Conservation (phyloP, 192 early-diverging fungal species). For the Thamnidium elegans region DNA sequence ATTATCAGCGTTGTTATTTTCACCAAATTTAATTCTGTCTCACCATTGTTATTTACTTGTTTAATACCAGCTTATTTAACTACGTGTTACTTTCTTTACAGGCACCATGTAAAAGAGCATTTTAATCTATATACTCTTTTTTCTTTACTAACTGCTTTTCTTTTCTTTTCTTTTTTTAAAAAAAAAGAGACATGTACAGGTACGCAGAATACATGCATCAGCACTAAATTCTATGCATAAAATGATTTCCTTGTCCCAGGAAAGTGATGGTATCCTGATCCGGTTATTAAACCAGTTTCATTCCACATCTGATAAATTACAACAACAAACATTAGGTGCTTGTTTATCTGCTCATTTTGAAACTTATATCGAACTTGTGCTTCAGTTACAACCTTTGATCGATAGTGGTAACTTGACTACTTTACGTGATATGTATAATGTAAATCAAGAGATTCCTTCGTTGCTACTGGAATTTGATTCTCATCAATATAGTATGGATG, state of each 20-base stretch:
- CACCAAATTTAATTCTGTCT: conserved; percentile 25
- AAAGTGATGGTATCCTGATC: conserved; percentile 2
- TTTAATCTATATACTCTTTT: too few species aligned
- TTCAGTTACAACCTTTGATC: conserved; percentile 31
- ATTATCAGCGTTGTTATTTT: too few species aligned
- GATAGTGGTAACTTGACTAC: conserved; percentile 38
- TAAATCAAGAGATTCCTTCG: conserved; percentile 15
- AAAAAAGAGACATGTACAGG: conserved; percentile 6
- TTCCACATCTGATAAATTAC: too few species aligned
- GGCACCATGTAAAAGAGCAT: neutral
- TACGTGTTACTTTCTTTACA: conserved; percentile 7
- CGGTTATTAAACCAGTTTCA: neutral
- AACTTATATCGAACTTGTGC: neutral
- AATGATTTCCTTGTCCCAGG: conserved; percentile 8
- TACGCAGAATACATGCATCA: conserved; percentile 1
- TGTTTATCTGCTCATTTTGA: neutral
- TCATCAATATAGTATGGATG: neutral
- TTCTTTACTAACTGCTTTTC: too few species aligned
- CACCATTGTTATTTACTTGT: conserved; percentile 35
- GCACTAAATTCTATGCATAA: neutral
- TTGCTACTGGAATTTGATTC: neutral
- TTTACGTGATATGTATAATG: conserved; percentile 52
- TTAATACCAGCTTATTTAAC: conserved; percentile 22
- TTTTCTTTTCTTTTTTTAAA: too few species aligned
- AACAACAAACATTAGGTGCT: conserved; percentile 3